These are phyloP conservation scores for Geranomyces variabilis DNA, from an alignment of 192 early-diverging fungal genomes.

Conservation along the genomic window DNA sequence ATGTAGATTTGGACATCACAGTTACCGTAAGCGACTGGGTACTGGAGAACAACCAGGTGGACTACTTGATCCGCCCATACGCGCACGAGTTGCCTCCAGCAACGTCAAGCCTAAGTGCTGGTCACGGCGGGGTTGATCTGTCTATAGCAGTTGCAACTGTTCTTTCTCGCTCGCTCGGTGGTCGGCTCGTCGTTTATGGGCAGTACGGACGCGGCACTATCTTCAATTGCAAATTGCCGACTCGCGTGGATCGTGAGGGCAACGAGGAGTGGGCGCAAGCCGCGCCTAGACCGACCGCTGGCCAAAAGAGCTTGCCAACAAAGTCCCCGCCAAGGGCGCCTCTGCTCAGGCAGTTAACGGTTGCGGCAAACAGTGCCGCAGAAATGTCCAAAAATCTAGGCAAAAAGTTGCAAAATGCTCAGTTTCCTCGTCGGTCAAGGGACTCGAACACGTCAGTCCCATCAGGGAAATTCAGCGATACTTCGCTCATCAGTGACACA, in stretches of 20 bases:
- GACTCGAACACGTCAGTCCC: not conserved
- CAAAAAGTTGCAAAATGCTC: not conserved
- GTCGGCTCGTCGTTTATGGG: constrained; percentile 21
- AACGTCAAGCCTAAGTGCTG: not conserved
- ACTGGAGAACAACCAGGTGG: not conserved
- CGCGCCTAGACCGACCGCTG: not conserved
- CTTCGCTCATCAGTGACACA: too few species aligned
- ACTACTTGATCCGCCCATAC: constrained; percentile 21
- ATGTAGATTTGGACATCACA: constrained; percentile 5
- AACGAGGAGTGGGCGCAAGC: not conserved
- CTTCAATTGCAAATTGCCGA: constrained; percentile 16
- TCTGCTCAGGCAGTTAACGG: constrained; percentile 6
- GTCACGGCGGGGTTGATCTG: constrained; percentile 1
- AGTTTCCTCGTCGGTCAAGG: constrained; percentile 11
- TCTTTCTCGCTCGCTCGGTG: constrained; percentile 22
- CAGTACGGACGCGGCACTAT: constrained; percentile 20
- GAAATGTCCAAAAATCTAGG: not conserved
- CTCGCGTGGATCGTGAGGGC: not conserved
- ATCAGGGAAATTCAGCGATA: not conserved
- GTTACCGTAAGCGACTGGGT: constrained; percentile 10
- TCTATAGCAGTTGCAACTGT: constrained; percentile 25
- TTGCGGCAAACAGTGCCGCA: constrained; percentile 1
- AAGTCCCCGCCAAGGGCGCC: not conserved
- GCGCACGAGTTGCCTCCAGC: not conserved
- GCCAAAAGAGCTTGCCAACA: not conserved